These are phyloP conservation scores for Boletellus ananas DNA, from an alignment of 768 basidiomycete genomes.

Conservation along the genomic window DNA sequence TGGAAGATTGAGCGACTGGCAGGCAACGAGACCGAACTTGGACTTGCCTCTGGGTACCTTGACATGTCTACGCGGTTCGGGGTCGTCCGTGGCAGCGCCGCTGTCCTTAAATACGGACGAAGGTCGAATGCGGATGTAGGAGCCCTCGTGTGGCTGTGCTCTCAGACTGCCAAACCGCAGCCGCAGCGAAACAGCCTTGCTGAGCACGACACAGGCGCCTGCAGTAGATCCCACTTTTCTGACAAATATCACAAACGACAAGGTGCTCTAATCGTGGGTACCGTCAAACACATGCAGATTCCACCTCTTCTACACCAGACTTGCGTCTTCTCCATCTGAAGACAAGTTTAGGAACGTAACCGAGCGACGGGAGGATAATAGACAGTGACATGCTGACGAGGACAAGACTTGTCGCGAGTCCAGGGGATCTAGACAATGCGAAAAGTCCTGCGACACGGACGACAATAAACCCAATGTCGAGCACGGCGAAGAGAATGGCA, in stretches of 20 bases:
- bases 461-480: slow-evolving; percentile 17
- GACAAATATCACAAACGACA: too few relatives aligned
- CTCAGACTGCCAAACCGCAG: too few relatives aligned
- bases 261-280: too few relatives aligned
- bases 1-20: slow-evolving; percentile 1
- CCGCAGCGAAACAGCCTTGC: too few relatives aligned
- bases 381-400: slow-evolving; percentile 10
- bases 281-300: neutral
- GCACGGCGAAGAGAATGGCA: slow-evolving; percentile 13
- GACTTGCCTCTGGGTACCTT: slow-evolving; percentile 38
- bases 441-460: slow-evolving; percentile 15
- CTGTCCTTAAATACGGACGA: neutral
- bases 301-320: neutral
- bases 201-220: too few relatives aligned
- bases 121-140: neutral
- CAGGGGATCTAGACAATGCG: slow-evolving; percentile 11
- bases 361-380: neutral
- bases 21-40: neutral
- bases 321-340: neutral
- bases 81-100: neutral
- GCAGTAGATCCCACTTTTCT: too few relatives aligned
- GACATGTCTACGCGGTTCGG: slow-evolving; percentile 32
- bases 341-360: neutral
- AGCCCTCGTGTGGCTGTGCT: slow-evolving; percentile 10
- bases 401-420: slow-evolving; percentile 3